A percentile compares a stretch with the other conserved stretches of the same genome.
Evolutionary conservation across 2,329 filamentous ascomycete species (phyloP).

Genomic region (Penicillium sp.): DNA sequence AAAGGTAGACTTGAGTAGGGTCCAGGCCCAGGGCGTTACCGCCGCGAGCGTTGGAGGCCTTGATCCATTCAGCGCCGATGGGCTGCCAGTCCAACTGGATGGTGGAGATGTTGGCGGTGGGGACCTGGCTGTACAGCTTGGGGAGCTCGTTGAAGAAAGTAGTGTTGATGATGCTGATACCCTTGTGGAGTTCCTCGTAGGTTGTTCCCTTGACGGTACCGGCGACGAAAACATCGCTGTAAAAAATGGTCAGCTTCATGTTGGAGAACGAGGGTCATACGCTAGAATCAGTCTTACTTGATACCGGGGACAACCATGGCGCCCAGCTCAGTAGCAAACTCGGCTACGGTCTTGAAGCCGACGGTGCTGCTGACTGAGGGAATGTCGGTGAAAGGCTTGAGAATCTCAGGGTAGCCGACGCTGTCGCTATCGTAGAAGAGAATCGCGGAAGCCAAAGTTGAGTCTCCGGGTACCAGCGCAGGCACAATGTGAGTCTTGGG

Average conservation of each 20-base stretch:
- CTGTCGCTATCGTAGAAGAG: slow-evolving; percentile 45
- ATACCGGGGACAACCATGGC: slow-evolving; percentile 39
- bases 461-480: slow-evolving; percentile 33
- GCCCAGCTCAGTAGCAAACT: slow-evolving; percentile 39
- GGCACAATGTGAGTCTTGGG: slow-evolving; percentile 38
- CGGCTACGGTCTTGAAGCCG: slow-evolving; percentile 41
- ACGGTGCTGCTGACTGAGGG: slow-evolving; percentile 39
- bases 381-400: slow-evolving; percentile 43
- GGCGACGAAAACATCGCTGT: slow-evolving; percentile 42
- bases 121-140: slow-evolving; percentile 40
- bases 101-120: slow-evolving; percentile 44
- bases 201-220: slow-evolving; percentile 38
- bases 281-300: slow-evolving; percentile 29
- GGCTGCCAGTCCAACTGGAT: slow-evolving; percentile 47
- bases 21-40: slow-evolving; percentile 36
- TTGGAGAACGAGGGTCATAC: neutral
- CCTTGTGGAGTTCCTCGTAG: slow-evolving; percentile 40
- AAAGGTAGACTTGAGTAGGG: slow-evolving; percentile 42
- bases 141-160: slow-evolving; percentile 46
- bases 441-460: slow-evolving; percentile 39
- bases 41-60: slow-evolving; percentile 30
- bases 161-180: slow-evolving; percentile 46
- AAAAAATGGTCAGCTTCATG: neutral
- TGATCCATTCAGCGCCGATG: slow-evolving; percentile 43
- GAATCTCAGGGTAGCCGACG: slow-evolving; percentile 36